Percentiles rank a stretch among this genome's conserved stretches.
Evolutionary conservation across 805 yeast genomes (phyloP).

Genomic region (Wickerhamiella galacta): DNA sequence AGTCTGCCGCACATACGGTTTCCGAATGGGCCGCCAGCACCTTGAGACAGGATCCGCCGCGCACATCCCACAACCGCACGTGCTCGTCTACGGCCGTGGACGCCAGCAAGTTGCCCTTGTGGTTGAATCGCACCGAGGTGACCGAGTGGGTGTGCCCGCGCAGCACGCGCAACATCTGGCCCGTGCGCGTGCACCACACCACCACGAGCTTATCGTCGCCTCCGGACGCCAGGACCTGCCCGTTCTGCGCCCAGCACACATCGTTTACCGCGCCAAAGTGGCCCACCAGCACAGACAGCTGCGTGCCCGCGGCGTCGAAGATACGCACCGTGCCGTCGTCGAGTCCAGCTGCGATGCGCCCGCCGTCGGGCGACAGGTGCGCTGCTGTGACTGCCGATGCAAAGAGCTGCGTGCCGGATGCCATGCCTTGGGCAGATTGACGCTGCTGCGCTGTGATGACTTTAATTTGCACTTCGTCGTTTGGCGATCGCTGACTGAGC

Average conservation of each 20-base stretch:
- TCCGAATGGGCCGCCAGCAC: slow-evolving; percentile 87
- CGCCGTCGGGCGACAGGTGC: slow-evolving; percentile 46
- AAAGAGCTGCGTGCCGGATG: too few relatives aligned
- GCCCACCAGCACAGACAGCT: slow-evolving; percentile 28
- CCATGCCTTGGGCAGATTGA: too few relatives aligned
- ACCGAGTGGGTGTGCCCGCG: slow-evolving; percentile 78
- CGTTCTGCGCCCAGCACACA: slow-evolving; percentile 61
- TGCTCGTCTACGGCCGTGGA: slow-evolving; percentile 86
- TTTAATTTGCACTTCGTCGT: too few relatives aligned
- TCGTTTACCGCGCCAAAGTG: slow-evolving; percentile 63
- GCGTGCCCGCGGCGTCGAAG: slow-evolving; percentile 31
- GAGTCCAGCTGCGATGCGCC: slow-evolving; percentile 35
- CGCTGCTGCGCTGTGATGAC: too few relatives aligned
- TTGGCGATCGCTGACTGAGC: too few relatives aligned
- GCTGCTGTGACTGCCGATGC: slow-evolving; percentile 27
- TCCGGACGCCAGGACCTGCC: slow-evolving; percentile 58
- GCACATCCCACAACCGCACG: slow-evolving; percentile 76
- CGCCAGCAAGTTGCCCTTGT: slow-evolving; percentile 60
- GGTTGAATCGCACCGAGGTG: slow-evolving; percentile 49
- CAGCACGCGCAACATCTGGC: slow-evolving; percentile 22
- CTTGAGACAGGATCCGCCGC: slow-evolving; percentile 49
- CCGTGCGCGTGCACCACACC: slow-evolving; percentile 45
- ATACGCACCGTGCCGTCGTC: slow-evolving; percentile 43
- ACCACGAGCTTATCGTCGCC: slow-evolving; percentile 74
- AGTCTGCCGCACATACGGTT: slow-evolving; percentile 61